phyloP scores from a whole-genome alignment of 2,329 filamentous ascomycete genomes.

The Fusarium nodosum region DNA sequence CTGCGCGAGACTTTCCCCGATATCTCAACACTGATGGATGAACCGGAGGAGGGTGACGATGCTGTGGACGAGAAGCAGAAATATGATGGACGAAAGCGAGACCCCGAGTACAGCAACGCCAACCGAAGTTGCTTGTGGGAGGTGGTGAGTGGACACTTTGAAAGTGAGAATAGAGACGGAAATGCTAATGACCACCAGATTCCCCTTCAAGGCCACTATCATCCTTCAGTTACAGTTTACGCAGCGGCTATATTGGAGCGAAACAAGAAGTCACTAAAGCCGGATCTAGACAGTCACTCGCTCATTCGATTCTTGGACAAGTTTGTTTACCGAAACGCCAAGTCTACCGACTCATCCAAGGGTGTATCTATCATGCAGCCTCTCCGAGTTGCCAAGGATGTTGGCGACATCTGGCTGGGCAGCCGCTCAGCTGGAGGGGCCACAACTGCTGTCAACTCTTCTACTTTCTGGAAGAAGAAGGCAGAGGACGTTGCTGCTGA shows the following conservation, averaged over 20 bases:
- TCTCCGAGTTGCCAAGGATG: constrained; percentile 67
- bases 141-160: constrained; percentile 66
- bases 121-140: constrained; percentile 96
- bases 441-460: constrained; percentile 77
- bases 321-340: constrained; percentile 97
- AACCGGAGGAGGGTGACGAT: constrained; percentile 83
- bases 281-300: constrained; percentile 89
- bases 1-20: constrained; percentile 84
- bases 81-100: constrained; percentile 92
- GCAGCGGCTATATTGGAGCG: constrained; percentile 78
- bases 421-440: constrained; percentile 61
- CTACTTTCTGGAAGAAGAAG: constrained; percentile 92
- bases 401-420: constrained; percentile 69
- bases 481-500: constrained; percentile 88
- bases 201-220: constrained; percentile 76
- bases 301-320: constrained; percentile 97
- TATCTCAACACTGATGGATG: constrained; percentile 81
- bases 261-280: constrained; percentile 83
- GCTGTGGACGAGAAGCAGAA: constrained; percentile 55
- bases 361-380: constrained; percentile 98
- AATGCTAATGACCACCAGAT: constrained; percentile 50
- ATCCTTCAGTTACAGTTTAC: constrained; percentile 91
- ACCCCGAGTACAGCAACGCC: constrained; percentile 94
- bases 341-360: constrained; percentile 74
- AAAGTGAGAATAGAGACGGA: not conserved